Base-by-base conservation (phyloP, 2,329 filamentous ascomycete species). In the Rasamsonia emersonii region DNA sequence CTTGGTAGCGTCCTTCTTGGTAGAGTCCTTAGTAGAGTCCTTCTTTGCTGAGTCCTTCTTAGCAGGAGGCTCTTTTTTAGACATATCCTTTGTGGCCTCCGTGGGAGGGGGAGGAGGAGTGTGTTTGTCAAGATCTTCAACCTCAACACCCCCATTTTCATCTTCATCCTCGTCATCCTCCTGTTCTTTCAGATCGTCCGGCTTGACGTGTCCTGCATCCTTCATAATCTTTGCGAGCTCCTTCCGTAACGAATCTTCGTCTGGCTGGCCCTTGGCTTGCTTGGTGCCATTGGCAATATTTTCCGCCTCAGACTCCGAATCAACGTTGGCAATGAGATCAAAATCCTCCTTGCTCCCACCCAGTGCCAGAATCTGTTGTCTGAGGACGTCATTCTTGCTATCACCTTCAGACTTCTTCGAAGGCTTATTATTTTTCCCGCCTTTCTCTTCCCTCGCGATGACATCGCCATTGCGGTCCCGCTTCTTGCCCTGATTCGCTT, bases 301-400 rank as follows among this genome's bases (percentile, higher is more conserved):
- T 44, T 68, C 65, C 9, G 64, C 47, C 42, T 69, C 65, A 9
- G 62, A 65, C 26, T 64, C 65, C 0, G 65, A 68, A 26, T 59
- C 54, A 13, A 61, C 50, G 32, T 51, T 61, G 14, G 56, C 62
- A 36, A 70, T 45, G 15, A 70, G 45, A 28, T 66, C 58, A 35
- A 66, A 49, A 40, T 70, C 64, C 31, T 69, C 67, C 41, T 67
- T 54, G n/a, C 59, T 67, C 28, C 66, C 66, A 18, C 66, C 66
- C 32, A 69, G 55, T 4, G 58, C 58, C 38, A 64, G 38, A 38
- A 69, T 62, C 38, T 67, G 64, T 37, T 59, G 51, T 29, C 58
- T 51, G 23, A 68, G 47, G 20, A 47, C 45, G 41, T 59, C 51
- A 19, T 54, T 45, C 3, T 43, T 15, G 5, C 8, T 14, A 10